phyloP scores from a whole-genome alignment of 169 alveolate species.

The Eimeria sp. region DNA sequence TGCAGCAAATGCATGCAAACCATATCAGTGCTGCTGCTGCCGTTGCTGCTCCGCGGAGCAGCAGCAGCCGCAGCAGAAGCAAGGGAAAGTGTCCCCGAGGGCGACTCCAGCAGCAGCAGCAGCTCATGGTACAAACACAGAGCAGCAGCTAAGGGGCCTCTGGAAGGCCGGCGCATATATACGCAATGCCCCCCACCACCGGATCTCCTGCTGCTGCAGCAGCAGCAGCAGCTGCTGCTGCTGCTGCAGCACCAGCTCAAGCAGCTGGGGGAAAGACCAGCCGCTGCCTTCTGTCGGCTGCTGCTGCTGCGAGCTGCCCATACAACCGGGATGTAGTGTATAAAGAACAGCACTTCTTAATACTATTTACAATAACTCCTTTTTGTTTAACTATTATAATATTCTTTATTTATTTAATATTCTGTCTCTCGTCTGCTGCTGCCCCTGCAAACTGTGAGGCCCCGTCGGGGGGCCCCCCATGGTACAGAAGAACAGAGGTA shows the following conservation, averaged over 20 bases:
- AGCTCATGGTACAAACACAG: neutral
- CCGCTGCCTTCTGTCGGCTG: neutral
- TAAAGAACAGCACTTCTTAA: neutral
- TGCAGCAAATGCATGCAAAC: neutral
- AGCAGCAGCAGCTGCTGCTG: neutral
- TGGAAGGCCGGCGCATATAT: neutral
- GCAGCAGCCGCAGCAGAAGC: constrained; percentile 8
- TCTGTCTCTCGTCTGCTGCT: neutral
- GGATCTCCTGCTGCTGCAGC: neutral
- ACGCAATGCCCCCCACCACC: neutral
- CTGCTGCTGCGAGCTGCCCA: neutral
- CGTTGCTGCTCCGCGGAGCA: constrained; percentile 26
- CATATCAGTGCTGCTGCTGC: neutral
- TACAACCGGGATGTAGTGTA: neutral
- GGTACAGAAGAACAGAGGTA: no score
- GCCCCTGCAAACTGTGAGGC: neutral
- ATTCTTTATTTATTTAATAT: neutral
- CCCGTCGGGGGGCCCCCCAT: neutral
- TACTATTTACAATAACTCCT: no score
- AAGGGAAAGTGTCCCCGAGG: neutral
- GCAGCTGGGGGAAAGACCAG: neutral
- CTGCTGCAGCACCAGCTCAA: neutral
- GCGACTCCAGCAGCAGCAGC: neutral
- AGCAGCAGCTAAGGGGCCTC: neutral
- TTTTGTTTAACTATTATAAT: neutral